These are phyloP conservation scores for Saccharomycodes ludwigii DNA, from an alignment of 805 yeast species.

Conservation along the genomic window DNA sequence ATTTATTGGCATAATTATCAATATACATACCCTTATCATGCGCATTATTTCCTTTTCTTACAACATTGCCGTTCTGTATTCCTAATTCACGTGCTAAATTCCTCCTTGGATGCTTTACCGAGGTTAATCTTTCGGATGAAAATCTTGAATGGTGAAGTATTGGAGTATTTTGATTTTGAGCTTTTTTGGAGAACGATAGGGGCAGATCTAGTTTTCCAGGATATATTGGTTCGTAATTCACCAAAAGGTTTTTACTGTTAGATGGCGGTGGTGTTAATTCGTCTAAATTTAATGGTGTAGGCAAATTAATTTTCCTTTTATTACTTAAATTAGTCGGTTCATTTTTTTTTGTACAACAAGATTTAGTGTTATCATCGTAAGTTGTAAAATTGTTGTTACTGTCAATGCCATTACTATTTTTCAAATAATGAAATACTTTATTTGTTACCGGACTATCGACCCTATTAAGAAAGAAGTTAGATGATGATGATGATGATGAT, in stretches of 20 bases:
- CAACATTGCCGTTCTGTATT: too few species aligned
- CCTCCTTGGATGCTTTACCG: not conserved
- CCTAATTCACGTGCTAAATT: conserved; percentile 1
- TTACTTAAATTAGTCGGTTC: too few species aligned
- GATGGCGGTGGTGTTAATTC: conserved; percentile 18
- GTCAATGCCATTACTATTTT: too few species aligned
- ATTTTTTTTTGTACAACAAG: conserved; percentile 5
- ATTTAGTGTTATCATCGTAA: too few species aligned
- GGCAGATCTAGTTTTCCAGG: conserved; percentile 1
- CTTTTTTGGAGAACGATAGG: too few species aligned
- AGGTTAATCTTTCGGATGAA: conserved; percentile 3
- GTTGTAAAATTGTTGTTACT: too few species aligned
- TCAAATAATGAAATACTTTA: too few species aligned
- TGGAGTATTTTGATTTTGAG: conserved; percentile 2
- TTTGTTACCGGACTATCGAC: too few species aligned
- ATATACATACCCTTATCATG: too few species aligned
- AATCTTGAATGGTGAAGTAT: conserved; percentile 4
- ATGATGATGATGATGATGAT: too few species aligned
- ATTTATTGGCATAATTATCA: conserved; percentile 9
- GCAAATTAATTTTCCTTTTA: conserved; percentile 11
- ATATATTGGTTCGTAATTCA: conserved; percentile 5
- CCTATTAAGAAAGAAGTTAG: too few species aligned
- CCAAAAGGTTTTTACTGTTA: conserved; percentile 8
- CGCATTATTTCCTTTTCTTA: too few species aligned
- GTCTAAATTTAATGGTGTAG: conserved; percentile 13